Base-by-base conservation (phyloP, 371 early-diverging fungal genomes). In the Ecytonucleospora hepatopenaei region DNA sequence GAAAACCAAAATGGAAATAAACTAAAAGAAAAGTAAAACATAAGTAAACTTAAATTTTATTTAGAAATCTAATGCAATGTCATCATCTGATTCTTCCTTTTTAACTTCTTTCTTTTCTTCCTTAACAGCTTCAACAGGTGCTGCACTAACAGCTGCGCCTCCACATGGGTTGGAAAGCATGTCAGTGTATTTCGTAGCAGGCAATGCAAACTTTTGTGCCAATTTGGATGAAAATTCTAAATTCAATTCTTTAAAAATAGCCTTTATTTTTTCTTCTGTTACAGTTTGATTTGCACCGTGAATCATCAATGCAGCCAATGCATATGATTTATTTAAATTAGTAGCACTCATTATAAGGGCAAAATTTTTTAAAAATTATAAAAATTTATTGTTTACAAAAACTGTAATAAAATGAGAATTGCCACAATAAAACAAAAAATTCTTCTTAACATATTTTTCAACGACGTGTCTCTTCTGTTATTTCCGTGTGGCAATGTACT, bases 281-380 rank as follows among this genome's bases (percentile, higher is more conserved):
- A 74, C 71, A 12, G 63, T 46, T 34, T 67, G 62, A 24, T 66
- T 55, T 12, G 60, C 62, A 48, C 53, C 59, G 34, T 67, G 51
- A 31, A 71, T 67, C 54, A 74, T 54, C 30, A 74, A 28, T 23
- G 71, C 67, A 31, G 71, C 68, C n/a, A 60, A 47, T n/a, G 75
- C 30, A 54, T 74, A 74, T 40, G 67, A 47, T 47, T 70, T 53
- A 30, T 59, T 74, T n/a, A 71, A 27, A 46, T 26, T 60, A 35
- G 53, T 40, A 15, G 40, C 48, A 34, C 46, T 21, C 33, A 33
- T 40, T 53, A 54, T 63, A 34, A 32, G 34, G 53, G 27, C 33
- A 54, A 63, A 53, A 53, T 23, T 63, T 63, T 63, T 48, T 54
- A 56, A 34, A 19, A 58, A 0, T 33, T 58, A 2, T 23, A 17